phyloP scores from a whole-genome alignment of 768 basidiomycete species.

The Tubosaeta sp. region DNA sequence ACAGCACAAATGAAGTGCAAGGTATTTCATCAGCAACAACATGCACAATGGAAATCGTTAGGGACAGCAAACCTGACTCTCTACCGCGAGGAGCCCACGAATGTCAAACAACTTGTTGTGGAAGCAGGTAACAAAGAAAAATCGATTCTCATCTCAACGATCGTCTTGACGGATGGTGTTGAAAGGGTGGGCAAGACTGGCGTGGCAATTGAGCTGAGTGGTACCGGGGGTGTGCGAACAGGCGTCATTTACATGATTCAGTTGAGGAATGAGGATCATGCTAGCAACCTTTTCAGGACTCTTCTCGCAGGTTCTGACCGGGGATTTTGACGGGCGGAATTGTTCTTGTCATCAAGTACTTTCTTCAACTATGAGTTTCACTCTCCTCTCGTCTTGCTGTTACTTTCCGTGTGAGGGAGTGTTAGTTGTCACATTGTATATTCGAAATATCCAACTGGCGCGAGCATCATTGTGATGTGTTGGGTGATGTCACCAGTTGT shows the following conservation, averaged over 20 bases:
- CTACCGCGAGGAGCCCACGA: slow-evolving; percentile 79
- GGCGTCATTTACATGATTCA: slow-evolving; percentile 98
- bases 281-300: slow-evolving; percentile 79
- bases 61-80: slow-evolving; percentile 85
- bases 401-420: not conserved
- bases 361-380: not conserved
- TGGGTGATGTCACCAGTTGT: slow-evolving; percentile 40
- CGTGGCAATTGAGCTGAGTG: slow-evolving; percentile 92
- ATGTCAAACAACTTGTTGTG: slow-evolving; percentile 94
- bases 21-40: slow-evolving; percentile 91
- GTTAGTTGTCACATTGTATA: not conserved
- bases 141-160: slow-evolving; percentile 85
- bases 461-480: slow-evolving; percentile 4
- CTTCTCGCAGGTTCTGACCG: slow-evolving; percentile 87
- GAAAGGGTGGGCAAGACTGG: slow-evolving; percentile 99
- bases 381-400: not conserved
- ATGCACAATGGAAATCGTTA: slow-evolving; percentile 97
- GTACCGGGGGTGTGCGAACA: slow-evolving; percentile 77
- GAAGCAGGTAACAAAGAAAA: slow-evolving; percentile 77
- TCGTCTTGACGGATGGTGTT: slow-evolving; percentile 92
- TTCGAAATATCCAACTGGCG: slow-evolving; percentile 11
- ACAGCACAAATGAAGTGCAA: slow-evolving; percentile 97
- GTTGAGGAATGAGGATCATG: slow-evolving; percentile 81
- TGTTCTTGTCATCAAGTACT: not conserved
- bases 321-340: slow-evolving; percentile 5